phyloP scores from a whole-genome alignment of 1,139 yeast genomes.

The Nakaseomyces nivariensis region DNA sequence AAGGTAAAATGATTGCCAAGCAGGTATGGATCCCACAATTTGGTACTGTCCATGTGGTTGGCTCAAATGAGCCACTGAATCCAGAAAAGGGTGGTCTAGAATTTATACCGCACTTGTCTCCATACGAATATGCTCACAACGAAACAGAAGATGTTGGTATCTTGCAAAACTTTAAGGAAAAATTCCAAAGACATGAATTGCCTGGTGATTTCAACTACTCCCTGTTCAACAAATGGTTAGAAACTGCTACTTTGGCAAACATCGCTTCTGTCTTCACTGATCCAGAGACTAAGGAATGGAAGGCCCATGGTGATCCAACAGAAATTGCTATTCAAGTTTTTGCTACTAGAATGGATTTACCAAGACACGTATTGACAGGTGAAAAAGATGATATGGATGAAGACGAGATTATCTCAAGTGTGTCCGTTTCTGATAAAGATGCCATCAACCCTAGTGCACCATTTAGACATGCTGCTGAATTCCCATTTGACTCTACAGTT shows the following conservation, averaged over 20 bases:
- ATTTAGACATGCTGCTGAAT: conserved; percentile 42
- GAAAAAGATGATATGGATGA: conserved; percentile 40
- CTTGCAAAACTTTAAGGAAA: conserved; percentile 39
- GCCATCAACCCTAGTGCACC: conserved; percentile 4
- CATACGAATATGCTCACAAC: conserved; percentile 47
- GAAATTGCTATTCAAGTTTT: conserved; percentile 80
- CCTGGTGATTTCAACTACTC: conserved; percentile 30
- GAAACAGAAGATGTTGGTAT: conserved; percentile 37
- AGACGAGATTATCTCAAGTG: neutral
- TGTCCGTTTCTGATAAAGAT: conserved; percentile 1
- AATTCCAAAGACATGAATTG: conserved; percentile 34
- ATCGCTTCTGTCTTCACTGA: conserved; percentile 66
- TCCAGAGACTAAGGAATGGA: conserved; percentile 37
- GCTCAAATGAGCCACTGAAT: conserved; percentile 60
- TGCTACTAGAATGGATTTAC: conserved; percentile 37
- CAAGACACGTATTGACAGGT: conserved; percentile 64
- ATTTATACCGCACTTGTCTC: conserved; percentile 29
- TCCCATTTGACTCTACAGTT: conserved; percentile 77
- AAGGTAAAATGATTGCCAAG: conserved; percentile 89
- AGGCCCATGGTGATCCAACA: conserved; percentile 85
- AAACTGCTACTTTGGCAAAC: conserved; percentile 75
- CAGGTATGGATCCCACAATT: conserved; percentile 75
- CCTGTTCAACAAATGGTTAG: conserved; percentile 47
- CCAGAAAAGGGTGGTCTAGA: conserved; percentile 56
- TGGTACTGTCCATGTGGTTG: conserved; percentile 54